Evolutionary conservation across 768 basidiomycete genomes (phyloP).

Genomic region (Panellus pusillus): DNA sequence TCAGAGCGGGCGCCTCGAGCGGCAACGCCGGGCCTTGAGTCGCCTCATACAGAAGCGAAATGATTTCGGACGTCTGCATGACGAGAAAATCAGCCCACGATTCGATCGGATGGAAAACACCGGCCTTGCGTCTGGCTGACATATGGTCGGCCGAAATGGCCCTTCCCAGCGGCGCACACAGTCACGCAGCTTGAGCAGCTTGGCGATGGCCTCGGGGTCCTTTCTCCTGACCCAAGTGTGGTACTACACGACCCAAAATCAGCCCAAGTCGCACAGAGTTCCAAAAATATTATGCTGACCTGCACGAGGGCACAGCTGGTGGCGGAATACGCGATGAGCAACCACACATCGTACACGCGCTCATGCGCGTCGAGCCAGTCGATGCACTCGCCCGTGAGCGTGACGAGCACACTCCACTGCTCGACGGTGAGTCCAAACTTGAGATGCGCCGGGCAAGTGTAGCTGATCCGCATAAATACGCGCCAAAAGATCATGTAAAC

Average conservation of each 20-base stretch:
- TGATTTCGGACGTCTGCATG: slow-evolving; percentile 84
- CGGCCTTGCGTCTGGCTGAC: slow-evolving; percentile 87
- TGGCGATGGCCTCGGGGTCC: slow-evolving; percentile 71
- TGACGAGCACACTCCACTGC: slow-evolving; percentile 74
- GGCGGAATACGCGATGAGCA: slow-evolving; percentile 83
- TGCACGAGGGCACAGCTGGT: slow-evolving; percentile 90
- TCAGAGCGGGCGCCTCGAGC: slow-evolving; percentile 64
- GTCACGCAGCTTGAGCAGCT: slow-evolving; percentile 79
- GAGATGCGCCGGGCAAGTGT: slow-evolving; percentile 85
- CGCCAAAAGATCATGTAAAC: slow-evolving; percentile 98
- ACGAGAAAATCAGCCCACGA: not conserved
- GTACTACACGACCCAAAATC: slow-evolving; percentile 52
- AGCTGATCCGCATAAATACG: slow-evolving; percentile 97
- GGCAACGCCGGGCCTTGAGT: slow-evolving; percentile 69
- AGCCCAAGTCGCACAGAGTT: not conserved
- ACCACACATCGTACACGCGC: slow-evolving; percentile 80
- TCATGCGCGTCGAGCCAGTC: slow-evolving; percentile 90
- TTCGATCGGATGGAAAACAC: slow-evolving; percentile 29
- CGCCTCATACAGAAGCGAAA: slow-evolving; percentile 87
- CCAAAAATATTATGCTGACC: slow-evolving; percentile 43
- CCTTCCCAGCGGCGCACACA: slow-evolving; percentile 86
- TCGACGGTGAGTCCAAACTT: slow-evolving; percentile 82
- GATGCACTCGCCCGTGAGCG: slow-evolving; percentile 75
- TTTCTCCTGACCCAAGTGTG: slow-evolving; percentile 89
- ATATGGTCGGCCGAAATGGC: slow-evolving; percentile 90